Evolutionary conservation across 2,329 filamentous ascomycete species (phyloP).

Genomic region (Diplodia mutila): DNA sequence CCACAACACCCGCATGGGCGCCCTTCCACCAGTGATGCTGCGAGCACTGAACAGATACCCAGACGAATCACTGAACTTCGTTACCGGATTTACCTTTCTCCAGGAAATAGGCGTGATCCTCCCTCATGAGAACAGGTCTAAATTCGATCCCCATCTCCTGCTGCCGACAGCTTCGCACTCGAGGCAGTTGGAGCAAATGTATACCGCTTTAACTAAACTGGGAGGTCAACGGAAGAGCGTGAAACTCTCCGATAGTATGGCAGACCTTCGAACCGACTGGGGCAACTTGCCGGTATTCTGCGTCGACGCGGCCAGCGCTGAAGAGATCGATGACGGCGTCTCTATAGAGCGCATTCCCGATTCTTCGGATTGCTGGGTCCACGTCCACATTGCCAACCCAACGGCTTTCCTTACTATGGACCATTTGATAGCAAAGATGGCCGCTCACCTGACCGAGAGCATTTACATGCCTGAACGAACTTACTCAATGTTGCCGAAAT

Average conservation of each 20-base stretch:
- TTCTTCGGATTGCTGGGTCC: constrained; percentile 69
- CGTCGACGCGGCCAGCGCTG: constrained; percentile 68
- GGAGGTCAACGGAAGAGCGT: constrained; percentile 34
- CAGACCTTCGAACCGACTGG: constrained; percentile 63
- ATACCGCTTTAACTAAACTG: constrained; percentile 32
- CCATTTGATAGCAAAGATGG: constrained; percentile 62
- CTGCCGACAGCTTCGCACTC: constrained; percentile 54
- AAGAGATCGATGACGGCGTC: constrained; percentile 78
- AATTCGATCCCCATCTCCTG: constrained; percentile 61
- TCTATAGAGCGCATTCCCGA: constrained; percentile 66
- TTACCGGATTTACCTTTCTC: constrained; percentile 66
- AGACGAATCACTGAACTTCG: constrained; percentile 50
- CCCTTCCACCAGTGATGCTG: constrained; percentile 67
- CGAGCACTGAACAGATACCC: constrained; percentile 66
- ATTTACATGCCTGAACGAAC: constrained; percentile 61
- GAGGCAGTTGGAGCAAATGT: constrained; percentile 49
- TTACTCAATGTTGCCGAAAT: constrained; percentile 61
- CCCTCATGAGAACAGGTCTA: constrained; percentile 70
- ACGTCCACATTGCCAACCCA: constrained; percentile 78
- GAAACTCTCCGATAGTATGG: constrained; percentile 59
- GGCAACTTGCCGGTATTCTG: constrained; percentile 66
- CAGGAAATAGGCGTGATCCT: constrained; percentile 74
- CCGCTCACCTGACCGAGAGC: constrained; percentile 61
- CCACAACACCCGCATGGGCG: constrained; percentile 56
- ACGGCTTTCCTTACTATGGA: constrained; percentile 68